Conservation (phyloP, 805 yeast genomes). For the Sugiyamaella floridensis region DNA sequence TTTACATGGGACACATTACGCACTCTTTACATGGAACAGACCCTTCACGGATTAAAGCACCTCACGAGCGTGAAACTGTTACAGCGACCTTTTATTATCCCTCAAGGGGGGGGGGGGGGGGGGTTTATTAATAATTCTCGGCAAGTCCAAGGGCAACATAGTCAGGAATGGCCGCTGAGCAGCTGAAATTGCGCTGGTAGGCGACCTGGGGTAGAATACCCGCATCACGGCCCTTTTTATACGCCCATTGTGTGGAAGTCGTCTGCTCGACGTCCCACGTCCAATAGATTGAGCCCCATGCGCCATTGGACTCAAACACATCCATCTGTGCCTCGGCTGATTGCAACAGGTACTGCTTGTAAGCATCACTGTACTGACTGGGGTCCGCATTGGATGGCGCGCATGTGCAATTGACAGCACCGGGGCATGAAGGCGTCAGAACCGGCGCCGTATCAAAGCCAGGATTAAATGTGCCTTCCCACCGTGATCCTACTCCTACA, state of each 20-base stretch:
- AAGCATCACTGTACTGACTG: slow-evolving; percentile 46
- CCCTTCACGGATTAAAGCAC: too few species aligned
- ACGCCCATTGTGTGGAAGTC: slow-evolving; percentile 29
- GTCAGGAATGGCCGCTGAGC: slow-evolving; percentile 23
- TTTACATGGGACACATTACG: too few species aligned
- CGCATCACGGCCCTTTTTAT: slow-evolving; percentile 24
- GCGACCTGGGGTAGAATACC: slow-evolving; percentile 29
- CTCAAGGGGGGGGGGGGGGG: too few species aligned
- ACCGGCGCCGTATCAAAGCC: slow-evolving; percentile 24
- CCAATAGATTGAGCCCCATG: slow-evolving; percentile 76
- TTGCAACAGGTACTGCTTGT: slow-evolving; percentile 49
- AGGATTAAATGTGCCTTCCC: slow-evolving; percentile 48
- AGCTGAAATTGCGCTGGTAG: slow-evolving; percentile 22
- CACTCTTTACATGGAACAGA: too few species aligned
- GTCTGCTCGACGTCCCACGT: slow-evolving; percentile 70
- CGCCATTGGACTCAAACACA: slow-evolving; percentile 59
- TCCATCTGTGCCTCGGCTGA: slow-evolving; percentile 79
- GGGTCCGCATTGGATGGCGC: slow-evolving; percentile 37
- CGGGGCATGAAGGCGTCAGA: slow-evolving; percentile 23
- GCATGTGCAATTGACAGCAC: slow-evolving; percentile 48
- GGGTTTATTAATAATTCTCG: slow-evolving; percentile 25
- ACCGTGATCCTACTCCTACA: slow-evolving; percentile 70
- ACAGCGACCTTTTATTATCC: too few species aligned
- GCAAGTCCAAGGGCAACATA: slow-evolving; percentile 24
- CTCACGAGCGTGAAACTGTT: too few species aligned